Evolutionary conservation across 148 eudicot genomes (phyloP), one percentile per base, ranked within the genome.

Genomic region (Pharnaceum exiguum): DNA sequence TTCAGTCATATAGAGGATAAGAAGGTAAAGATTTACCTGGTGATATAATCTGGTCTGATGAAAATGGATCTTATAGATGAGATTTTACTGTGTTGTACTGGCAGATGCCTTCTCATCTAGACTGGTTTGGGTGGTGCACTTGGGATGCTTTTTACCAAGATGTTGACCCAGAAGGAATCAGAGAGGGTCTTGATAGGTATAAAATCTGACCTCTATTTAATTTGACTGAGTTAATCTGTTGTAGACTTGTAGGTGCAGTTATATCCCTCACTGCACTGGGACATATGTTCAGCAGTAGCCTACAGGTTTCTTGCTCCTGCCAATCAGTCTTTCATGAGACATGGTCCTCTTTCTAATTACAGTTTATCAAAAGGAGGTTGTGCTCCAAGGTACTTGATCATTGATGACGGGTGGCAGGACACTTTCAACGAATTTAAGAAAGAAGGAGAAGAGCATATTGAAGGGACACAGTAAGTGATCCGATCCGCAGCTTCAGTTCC

Each of bases 321-420:
- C 40, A 22, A 69, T 35, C 25, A 24, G 54, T 50, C 5, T 10
- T 25, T 32, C 7, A 47, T 57, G 6, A 7, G 22, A 17, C 22
- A 7, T 56, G 46, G 22, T 35, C 3, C 12, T 8, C 28, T 45
- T 46, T 58, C 35, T 71, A 30, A 48, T 7, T 62, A 19, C 70
- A 82, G 87, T 58, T 78, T 82, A 31, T 78, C 70, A 24, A 61
- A 70, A 53, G 87, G 87, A 24, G 87, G 83, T 7, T 64, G 72
- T 57, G 54, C 65, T 5, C 83, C 87, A n/a, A 82, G 59, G 38
- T 78, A 75, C 68, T 68, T 82, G 81, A 78, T 82, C 37, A 74
- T 82, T 37, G 87, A 82, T 76, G 87, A 82, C 25, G 87, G 87
- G 21, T 82, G 87, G 87, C 87, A 82, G 62, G 87, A 82, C 56